Conservation (phyloP, 1,284 basidiomycete genomes). For the Cystobasidium sp. region DNA sequence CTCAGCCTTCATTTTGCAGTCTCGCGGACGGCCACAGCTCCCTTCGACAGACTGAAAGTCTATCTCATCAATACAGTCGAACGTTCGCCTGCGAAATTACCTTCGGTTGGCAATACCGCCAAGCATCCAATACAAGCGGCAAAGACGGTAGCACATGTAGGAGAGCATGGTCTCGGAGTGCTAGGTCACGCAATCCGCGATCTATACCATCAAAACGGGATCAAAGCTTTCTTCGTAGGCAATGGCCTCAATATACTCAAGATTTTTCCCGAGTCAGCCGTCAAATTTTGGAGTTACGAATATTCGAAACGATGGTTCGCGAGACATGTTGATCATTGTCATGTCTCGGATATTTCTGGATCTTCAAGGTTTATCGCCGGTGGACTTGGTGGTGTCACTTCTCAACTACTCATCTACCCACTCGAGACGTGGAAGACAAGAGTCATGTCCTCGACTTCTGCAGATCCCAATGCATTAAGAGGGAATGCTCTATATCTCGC, state of each 20-base stretch:
- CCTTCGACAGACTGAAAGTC: conserved; percentile 95
- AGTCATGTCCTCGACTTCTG: conserved; percentile 52
- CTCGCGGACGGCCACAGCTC: conserved; percentile 93
- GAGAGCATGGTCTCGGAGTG: conserved; percentile 65
- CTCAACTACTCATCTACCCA: conserved; percentile 89
- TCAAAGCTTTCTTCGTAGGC: conserved; percentile 88
- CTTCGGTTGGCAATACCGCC: conserved; percentile 34
- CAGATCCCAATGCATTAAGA: conserved; percentile 24
- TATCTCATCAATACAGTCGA: conserved; percentile 82
- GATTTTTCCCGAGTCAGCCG: conserved; percentile 75
- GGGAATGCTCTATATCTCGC: conserved; percentile 58
- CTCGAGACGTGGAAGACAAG: conserved; percentile 77
- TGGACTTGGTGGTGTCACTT: conserved; percentile 90
- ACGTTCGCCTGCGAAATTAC: conserved; percentile 48
- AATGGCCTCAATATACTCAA: conserved; percentile 74
- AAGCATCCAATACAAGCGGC: conserved; percentile 45
- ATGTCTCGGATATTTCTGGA: conserved; percentile 88
- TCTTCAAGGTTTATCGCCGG: conserved; percentile 91
- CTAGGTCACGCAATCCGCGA: conserved; percentile 73
- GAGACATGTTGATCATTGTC: conserved; percentile 84
- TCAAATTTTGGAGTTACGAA: conserved; percentile 97
- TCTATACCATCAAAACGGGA: conserved; percentile 84
- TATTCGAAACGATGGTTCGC: conserved; percentile 94
- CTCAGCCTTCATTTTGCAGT: conserved; percentile 61
- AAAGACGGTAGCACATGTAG: conserved; percentile 47